phyloP scores from a whole-genome alignment of 495 filamentous ascomycete genomes.

The Monascus purpureus region DNA sequence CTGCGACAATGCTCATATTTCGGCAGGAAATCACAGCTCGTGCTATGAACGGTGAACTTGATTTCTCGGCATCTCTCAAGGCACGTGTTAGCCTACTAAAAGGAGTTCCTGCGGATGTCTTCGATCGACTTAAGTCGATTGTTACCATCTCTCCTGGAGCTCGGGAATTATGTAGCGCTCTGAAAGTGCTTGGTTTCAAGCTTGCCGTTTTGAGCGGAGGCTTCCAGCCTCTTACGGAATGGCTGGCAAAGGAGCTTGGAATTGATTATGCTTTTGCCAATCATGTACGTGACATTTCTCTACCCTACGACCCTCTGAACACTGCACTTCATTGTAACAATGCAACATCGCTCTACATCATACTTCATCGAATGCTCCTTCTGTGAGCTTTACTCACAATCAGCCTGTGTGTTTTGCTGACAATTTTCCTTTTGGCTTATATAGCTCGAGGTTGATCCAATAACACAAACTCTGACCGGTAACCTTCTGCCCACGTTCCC shows the following conservation, averaged over 20 bases:
- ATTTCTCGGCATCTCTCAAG: slow-evolving; percentile 70
- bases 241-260: slow-evolving; percentile 65
- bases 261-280: slow-evolving; percentile 84
- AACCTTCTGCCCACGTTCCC: slow-evolving; percentile 50
- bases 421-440: background rate
- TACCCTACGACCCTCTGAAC: too few relatives aligned
- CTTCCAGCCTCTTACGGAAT: slow-evolving; percentile 76
- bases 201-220: slow-evolving; percentile 86
- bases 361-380: too few relatives aligned
- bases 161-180: slow-evolving; percentile 48
- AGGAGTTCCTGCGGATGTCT: slow-evolving; percentile 66
- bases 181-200: slow-evolving; percentile 67
- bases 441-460: slow-evolving; percentile 52
- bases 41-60: slow-evolving; percentile 94
- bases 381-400: too few relatives aligned
- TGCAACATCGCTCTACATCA: too few relatives aligned
- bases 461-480: slow-evolving; percentile 60
- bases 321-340: too few relatives aligned
- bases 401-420: slow-evolving; percentile 1
- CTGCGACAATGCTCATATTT: slow-evolving; percentile 10
- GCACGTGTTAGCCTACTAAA: slow-evolving; percentile 68
- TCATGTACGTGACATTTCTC: too few relatives aligned
- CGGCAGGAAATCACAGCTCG: slow-evolving; percentile 66
- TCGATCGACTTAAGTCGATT: slow-evolving; percentile 54
- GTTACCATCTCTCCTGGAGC: slow-evolving; percentile 76